Evolutionary conservation across 768 basidiomycete genomes (phyloP).

Genomic region (Termitomyces sp.): DNA sequence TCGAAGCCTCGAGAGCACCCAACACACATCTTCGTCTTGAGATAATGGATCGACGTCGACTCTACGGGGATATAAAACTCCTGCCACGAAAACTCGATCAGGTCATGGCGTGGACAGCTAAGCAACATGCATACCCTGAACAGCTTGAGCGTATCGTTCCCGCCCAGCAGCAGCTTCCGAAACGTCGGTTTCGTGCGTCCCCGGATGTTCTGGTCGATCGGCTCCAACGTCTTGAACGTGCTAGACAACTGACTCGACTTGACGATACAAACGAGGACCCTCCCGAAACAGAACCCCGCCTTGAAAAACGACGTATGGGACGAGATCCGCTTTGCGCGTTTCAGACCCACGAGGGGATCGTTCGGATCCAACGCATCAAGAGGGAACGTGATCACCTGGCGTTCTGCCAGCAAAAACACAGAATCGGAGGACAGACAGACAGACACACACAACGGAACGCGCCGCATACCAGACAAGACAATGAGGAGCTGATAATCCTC

Average conservation of each 20-base stretch:
- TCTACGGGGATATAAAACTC: constrained; percentile 99
- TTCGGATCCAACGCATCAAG: constrained; percentile 86
- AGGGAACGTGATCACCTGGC: constrained; percentile 94
- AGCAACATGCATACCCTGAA: constrained; percentile 60
- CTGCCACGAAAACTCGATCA: constrained; percentile 28
- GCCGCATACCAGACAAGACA: constrained; percentile 84
- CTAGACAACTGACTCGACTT: constrained; percentile 93
- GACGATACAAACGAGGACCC: constrained; percentile 92
- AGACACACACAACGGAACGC: neutral
- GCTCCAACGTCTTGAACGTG: constrained; percentile 96
- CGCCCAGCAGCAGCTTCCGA: constrained; percentile 88
- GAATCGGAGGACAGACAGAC: too few relatives aligned
- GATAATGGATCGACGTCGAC: constrained; percentile 92
- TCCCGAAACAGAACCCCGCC: constrained; percentile 85
- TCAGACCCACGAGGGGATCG: constrained; percentile 87
- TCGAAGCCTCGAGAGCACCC: constrained; percentile 98
- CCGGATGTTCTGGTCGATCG: constrained; percentile 83
- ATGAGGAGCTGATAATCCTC: constrained; percentile 95
- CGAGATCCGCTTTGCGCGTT: constrained; percentile 91
- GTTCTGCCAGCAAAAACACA: constrained; percentile 53
- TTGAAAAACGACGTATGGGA: constrained; percentile 98
- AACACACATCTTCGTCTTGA: constrained; percentile 96
- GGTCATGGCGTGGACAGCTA: too few relatives aligned
- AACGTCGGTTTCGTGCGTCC: constrained; percentile 87
- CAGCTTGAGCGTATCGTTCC: constrained; percentile 87